A percentile compares a stretch with the other conserved stretches of the same genome.
Conservation (phyloP, 768 basidiomycete species). For the Mycena venus region DNA sequence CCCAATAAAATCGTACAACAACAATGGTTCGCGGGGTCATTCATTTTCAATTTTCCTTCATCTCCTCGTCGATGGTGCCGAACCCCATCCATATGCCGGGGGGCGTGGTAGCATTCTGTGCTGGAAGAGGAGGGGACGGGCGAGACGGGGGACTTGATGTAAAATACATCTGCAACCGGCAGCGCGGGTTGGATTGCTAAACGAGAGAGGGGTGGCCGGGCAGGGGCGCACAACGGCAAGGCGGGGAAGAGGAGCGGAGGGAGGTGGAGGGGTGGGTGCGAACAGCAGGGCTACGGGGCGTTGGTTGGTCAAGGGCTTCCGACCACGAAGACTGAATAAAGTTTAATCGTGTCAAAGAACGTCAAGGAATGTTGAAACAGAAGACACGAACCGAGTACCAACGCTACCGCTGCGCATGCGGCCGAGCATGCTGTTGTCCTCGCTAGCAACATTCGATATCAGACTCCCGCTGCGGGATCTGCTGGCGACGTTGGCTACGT, state of each 20-base stretch:
- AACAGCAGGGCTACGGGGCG: conserved; percentile 29
- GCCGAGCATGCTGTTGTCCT: conserved; percentile 50
- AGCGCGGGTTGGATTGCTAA: conserved; percentile 28
- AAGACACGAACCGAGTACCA: conserved; percentile 28
- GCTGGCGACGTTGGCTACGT: conserved; percentile 47
- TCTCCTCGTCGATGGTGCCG: conserved; percentile 32
- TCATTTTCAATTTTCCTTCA: conserved; percentile 26
- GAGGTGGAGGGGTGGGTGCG: conserved; percentile 29
- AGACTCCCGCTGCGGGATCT: conserved; percentile 53
- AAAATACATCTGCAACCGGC: conserved; percentile 27
- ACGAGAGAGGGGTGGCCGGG: conserved; percentile 32
- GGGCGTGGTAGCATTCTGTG: conserved; percentile 27
- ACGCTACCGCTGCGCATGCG: conserved; percentile 56
- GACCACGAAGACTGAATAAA: conserved; percentile 16
- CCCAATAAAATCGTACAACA: conserved; percentile 30
- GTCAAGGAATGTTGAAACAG: background rate
- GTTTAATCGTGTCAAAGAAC: background rate
- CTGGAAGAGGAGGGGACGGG: conserved; percentile 31
- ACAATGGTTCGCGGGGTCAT: background rate
- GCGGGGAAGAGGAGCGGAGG: conserved; percentile 26
- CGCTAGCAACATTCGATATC: conserved; percentile 39
- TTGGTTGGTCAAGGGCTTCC: conserved; percentile 24
- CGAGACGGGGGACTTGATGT: conserved; percentile 13
- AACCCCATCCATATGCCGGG: conserved; percentile 25
- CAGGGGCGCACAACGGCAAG: conserved; percentile 27